Evolutionary conservation across 495 filamentous ascomycete species (phyloP).

Genomic region (Margaritispora aquatica): DNA sequence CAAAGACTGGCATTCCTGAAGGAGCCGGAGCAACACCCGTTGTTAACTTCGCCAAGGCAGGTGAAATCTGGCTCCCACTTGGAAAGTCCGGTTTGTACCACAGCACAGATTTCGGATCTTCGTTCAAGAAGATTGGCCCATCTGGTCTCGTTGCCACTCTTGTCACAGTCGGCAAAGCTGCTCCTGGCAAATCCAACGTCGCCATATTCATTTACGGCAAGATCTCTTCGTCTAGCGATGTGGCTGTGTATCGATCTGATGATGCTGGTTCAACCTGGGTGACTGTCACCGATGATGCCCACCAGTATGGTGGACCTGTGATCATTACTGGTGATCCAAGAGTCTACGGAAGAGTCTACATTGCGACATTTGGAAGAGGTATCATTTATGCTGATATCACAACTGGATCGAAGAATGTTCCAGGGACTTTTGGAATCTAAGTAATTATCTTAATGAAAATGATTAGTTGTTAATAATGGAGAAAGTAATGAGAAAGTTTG

Average conservation of each 20-base stretch:
- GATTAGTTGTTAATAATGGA: neutral
- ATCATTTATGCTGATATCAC: constrained; percentile 6
- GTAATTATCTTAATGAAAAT: neutral
- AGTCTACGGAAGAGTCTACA: constrained; percentile 1
- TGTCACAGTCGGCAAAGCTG: constrained; percentile 1
- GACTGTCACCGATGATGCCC: constrained; percentile 1
- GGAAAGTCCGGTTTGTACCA: constrained; percentile 1
- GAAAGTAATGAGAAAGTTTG: too few species aligned
- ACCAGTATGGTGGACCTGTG: constrained; percentile 2
- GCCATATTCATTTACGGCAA: constrained; percentile 2
- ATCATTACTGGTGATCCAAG: constrained; percentile 1
- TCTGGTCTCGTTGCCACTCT: neutral
- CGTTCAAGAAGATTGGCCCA: constrained; percentile 2
- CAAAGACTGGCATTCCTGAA: neutral
- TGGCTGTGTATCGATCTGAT: constrained; percentile 1
- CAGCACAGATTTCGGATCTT: constrained; percentile 1
- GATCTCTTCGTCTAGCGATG: neutral
- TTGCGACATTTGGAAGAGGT: constrained; percentile 2
- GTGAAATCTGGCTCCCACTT: constrained; percentile 8
- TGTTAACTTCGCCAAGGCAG: constrained; percentile 1
- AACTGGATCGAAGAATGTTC: neutral
- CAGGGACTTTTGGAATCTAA: neutral
- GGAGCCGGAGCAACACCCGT: neutral
- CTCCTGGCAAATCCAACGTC: neutral
- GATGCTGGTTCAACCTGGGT: neutral